Evolutionary conservation across 1,284 basidiomycete genomes (phyloP).

Genomic region (Leccinum subrobustum): DNA sequence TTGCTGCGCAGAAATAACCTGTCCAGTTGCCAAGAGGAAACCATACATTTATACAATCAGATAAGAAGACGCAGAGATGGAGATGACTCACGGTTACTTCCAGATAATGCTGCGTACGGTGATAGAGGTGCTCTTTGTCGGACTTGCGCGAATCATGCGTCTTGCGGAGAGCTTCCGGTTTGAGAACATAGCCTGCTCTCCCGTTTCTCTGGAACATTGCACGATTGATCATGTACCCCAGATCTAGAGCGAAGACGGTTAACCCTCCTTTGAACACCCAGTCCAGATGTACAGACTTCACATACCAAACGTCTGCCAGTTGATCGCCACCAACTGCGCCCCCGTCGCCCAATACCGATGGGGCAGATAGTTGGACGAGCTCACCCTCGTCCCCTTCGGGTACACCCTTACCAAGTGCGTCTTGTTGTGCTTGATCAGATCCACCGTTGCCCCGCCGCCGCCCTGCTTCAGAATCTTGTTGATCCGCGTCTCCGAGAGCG

Average conservation of each 20-base stretch:
- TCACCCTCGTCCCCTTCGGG: slow-evolving; percentile 82
- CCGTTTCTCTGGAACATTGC: slow-evolving; percentile 93
- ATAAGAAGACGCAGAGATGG: neutral
- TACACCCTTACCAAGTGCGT: slow-evolving; percentile 88
- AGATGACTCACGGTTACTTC: slow-evolving; percentile 54
- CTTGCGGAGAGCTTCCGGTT: slow-evolving; percentile 76
- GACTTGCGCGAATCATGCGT: slow-evolving; percentile 54
- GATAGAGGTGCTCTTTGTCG: slow-evolving; percentile 58
- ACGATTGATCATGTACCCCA: slow-evolving; percentile 88
- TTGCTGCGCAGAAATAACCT: slow-evolving; percentile 93
- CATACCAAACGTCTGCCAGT: slow-evolving; percentile 94
- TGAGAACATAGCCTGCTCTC: slow-evolving; percentile 86
- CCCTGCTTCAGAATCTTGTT: slow-evolving; percentile 61
- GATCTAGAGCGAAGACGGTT: slow-evolving; percentile 47
- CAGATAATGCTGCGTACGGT: slow-evolving; percentile 59
- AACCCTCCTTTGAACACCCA: neutral
- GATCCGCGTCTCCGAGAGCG: slow-evolving; percentile 85
- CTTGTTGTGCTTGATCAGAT: slow-evolving; percentile 88
- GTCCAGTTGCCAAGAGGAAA: slow-evolving; percentile 1
- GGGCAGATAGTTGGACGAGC: slow-evolving; percentile 89
- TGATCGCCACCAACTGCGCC: slow-evolving; percentile 93
- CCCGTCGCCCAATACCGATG: slow-evolving; percentile 90
- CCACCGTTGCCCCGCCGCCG: slow-evolving; percentile 41
- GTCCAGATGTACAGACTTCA: slow-evolving; percentile 19
- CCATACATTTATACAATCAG: slow-evolving; percentile 3